Percentiles rank a stretch among this genome's conserved stretches.
Conservation (phyloP, 1,284 basidiomycete genomes). For the Pseudomicrostroma phylloplanum region DNA sequence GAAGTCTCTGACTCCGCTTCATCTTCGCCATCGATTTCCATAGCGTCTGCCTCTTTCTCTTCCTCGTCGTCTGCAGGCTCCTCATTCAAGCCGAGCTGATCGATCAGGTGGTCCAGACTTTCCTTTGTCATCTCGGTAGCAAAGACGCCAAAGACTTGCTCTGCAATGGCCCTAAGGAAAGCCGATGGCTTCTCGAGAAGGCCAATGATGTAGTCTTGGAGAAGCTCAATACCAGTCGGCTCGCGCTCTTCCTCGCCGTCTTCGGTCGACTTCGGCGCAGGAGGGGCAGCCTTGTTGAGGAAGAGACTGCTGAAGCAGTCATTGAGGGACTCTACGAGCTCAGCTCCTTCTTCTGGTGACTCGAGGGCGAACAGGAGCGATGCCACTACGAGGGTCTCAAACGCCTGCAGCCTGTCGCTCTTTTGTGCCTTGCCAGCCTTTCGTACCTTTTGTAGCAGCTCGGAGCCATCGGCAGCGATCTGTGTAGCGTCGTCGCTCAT, state of each 20-base stretch:
- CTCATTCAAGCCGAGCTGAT: slow-evolving; percentile 35
- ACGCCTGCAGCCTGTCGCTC: slow-evolving; percentile 25
- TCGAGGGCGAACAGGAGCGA: slow-evolving; percentile 51
- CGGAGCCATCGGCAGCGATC: slow-evolving; percentile 18
- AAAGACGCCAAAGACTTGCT: slow-evolving; percentile 72
- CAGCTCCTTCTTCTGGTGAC: slow-evolving; percentile 52
- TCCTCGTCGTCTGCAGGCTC: slow-evolving; percentile 38
- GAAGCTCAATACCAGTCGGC: slow-evolving; percentile 67
- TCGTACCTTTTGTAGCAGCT: slow-evolving; percentile 26
- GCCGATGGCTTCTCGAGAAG: slow-evolving; percentile 77
- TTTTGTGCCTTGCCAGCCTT: slow-evolving; percentile 25
- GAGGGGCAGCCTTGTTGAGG: slow-evolving; percentile 1
- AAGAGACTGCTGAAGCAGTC: slow-evolving; percentile 41
- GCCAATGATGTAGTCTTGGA: slow-evolving; percentile 81
- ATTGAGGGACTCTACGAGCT: slow-evolving; percentile 40
- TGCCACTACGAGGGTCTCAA: slow-evolving; percentile 32
- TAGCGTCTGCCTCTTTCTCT: slow-evolving; percentile 55
- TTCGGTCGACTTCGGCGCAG: slow-evolving; percentile 40
- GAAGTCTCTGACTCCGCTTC: slow-evolving; percentile 50
- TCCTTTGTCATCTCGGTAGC: slow-evolving; percentile 65
- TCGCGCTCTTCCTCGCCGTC: slow-evolving; percentile 52
- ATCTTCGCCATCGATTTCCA: slow-evolving; percentile 56
- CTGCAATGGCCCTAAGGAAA: slow-evolving; percentile 74
- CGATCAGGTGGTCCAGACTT: slow-evolving; percentile 75
- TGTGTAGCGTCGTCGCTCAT: slow-evolving; percentile 28